Conservation (phyloP, 495 filamentous ascomycete species). For the Chaetomidium leptoderma region DNA sequence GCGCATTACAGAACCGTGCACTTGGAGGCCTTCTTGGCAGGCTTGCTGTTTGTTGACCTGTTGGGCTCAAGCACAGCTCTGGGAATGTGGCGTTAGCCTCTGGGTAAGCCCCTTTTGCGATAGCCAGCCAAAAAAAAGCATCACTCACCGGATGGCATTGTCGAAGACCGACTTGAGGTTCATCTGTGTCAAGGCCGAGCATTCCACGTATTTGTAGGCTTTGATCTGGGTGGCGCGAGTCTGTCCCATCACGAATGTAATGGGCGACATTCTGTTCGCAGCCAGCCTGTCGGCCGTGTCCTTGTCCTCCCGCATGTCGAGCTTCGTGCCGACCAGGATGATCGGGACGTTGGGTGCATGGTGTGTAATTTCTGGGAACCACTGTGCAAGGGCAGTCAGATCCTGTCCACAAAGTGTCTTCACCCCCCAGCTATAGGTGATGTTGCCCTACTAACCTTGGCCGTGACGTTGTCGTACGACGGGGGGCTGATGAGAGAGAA, state of each 20-base stretch:
- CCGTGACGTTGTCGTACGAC: conserved; percentile 95
- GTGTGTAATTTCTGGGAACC: conserved; percentile 95
- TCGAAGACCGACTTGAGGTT: conserved; percentile 98
- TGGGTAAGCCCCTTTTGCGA: not conserved
- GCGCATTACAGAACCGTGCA: conserved; percentile 66
- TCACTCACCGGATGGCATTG: conserved; percentile 80
- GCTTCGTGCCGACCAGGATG: conserved; percentile 95
- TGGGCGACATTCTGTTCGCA: conserved; percentile 83
- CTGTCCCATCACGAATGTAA: conserved; percentile 83
- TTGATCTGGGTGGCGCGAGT: conserved; percentile 84
- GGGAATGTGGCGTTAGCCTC: not conserved
- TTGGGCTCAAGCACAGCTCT: conserved; percentile 83
- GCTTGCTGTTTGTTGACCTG: conserved; percentile 51
- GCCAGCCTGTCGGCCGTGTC: conserved; percentile 70
- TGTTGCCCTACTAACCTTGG: conserved; percentile 60
- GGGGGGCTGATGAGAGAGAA: conserved; percentile 97
- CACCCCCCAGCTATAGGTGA: not conserved
- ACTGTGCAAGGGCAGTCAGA: conserved; percentile 49
- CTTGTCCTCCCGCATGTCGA: conserved; percentile 90
- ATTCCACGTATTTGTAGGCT: conserved; percentile 93
- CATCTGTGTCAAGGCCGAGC: conserved; percentile 93
- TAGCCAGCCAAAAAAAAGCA: not conserved
- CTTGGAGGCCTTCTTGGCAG: conserved; percentile 55
- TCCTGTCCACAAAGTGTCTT: not conserved
- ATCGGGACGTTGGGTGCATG: conserved; percentile 94